Evolutionary conservation across 768 basidiomycete species (phyloP), one percentile per base, ranked within the genome.

Genomic region (Mycena alexandri): DNA sequence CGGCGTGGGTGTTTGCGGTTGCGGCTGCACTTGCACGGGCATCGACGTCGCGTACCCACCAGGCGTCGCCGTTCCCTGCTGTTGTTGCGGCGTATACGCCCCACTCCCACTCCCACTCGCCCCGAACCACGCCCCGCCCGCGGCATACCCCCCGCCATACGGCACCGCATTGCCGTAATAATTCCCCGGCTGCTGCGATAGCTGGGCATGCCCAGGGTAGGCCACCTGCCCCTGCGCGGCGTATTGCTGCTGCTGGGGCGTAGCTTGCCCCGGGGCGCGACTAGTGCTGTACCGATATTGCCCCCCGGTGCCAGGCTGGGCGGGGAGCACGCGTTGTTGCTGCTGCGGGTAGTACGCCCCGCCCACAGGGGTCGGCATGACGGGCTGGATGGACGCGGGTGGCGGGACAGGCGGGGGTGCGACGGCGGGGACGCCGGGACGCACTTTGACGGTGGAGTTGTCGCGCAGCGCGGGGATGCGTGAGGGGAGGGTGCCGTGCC

Each of bases 401-500:
- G 36, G 78, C 72, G 47, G 80, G 72, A 17, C 81, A 75, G 56
- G 79, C 61, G 52, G 82, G 67, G 46, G 77, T 67, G 79, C 77
- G 41, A 79, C 76, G 43, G 76, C 70, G 8, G 81, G 75, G 17
- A 80, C 74, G 5, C 83, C 80, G 2, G 86, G 66, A 11, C 76
- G 77, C 66, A 93, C 84, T 78, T 89, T 90, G 50, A 93, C 79
- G 2, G 93, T 95, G 5, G 87, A 84, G 74, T 94, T 89, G 75
- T 94, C 93, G 19, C 89, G 87, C 17, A 94, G 84, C 7, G 93
- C 91, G 0, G 85, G 12, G 85, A 84, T 83, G 52, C 84, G 80
- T 14, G 87, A 73, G 13, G 90, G 87, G 4, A 94, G 84, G 3
- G 89, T 94, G 41, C 93, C 93, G 71, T 88, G 81, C 93, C 93